Percentiles rank a stretch among this genome's conserved stretches.
Evolutionary conservation across 805 yeast genomes (phyloP).

Genomic region (Lipomyces lipofer): DNA sequence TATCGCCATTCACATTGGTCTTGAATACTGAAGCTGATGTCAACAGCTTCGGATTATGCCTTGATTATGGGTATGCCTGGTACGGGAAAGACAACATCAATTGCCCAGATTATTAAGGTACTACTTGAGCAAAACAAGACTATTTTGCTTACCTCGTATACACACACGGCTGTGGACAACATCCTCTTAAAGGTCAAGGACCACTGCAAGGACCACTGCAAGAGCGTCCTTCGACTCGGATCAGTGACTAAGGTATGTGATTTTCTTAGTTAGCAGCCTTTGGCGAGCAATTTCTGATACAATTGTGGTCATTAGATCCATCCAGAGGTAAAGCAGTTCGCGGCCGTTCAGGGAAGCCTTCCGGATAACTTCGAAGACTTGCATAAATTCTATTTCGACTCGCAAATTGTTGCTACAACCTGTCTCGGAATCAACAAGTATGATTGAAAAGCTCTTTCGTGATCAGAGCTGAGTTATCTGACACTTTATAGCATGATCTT

Average conservation of each 20-base stretch:
- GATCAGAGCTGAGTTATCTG: no score
- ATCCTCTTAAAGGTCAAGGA: slow-evolving; percentile 66
- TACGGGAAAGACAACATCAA: slow-evolving; percentile 91
- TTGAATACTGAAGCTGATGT: background rate
- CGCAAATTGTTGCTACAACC: slow-evolving; percentile 84
- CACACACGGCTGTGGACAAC: slow-evolving; percentile 96
- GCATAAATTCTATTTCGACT: slow-evolving; percentile 49
- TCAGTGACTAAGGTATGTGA: slow-evolving; percentile 43
- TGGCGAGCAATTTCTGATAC: background rate
- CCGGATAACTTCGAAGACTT: slow-evolving; percentile 46
- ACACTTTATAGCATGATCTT: slow-evolving; percentile 51
- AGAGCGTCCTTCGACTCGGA: slow-evolving; percentile 70
- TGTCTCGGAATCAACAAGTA: slow-evolving; percentile 70
- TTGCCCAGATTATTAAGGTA: slow-evolving; percentile 67
- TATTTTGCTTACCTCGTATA: slow-evolving; percentile 78
- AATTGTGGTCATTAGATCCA: slow-evolving; percentile 54
- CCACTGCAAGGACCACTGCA: slow-evolving; percentile 43
- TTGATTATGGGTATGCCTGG: slow-evolving; percentile 97
- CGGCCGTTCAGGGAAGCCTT: slow-evolving; percentile 10
- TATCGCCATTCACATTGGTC: background rate
- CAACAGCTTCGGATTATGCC: slow-evolving; percentile 58
- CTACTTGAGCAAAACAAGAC: slow-evolving; percentile 62
- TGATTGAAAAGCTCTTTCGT: no score
- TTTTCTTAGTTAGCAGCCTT: no score
- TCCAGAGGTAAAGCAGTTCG: slow-evolving; percentile 54